phyloP scores from a whole-genome alignment of 148 eudicot genomes.

The Vaccinium myrtillus region DNA sequence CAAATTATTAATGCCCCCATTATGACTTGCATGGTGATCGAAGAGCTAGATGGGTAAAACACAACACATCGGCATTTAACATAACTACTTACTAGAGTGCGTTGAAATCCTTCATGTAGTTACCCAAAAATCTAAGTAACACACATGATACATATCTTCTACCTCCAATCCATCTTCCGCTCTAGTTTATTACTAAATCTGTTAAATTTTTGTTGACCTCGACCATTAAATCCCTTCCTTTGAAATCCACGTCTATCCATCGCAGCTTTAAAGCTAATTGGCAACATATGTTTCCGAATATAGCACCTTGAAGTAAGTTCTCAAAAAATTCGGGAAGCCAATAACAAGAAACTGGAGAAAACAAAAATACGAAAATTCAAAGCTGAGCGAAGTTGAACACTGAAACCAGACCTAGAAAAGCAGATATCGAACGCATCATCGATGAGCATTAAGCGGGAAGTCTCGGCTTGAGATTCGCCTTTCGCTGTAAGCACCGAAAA shows the following conservation, averaged over 20 bases:
- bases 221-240: no score
- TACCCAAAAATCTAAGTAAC: background rate
- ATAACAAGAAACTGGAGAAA: background rate
- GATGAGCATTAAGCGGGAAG: constrained; percentile 75
- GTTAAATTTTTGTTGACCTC: no score
- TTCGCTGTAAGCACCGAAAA: constrained; percentile 74
- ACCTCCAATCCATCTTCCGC: background rate
- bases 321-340: background rate
- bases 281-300: no score
- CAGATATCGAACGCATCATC: constrained; percentile 84
- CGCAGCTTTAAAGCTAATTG: no score
- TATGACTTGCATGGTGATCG: background rate
- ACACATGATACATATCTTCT: no score
- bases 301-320: no score
- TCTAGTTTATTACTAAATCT: no score
- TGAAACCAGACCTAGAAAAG: constrained; percentile 59
- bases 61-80: background rate
- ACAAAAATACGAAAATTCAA: background rate
- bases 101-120: background rate
- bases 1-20: background rate
- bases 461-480: constrained; percentile 90
- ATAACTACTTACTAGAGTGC: background rate
- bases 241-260: no score
- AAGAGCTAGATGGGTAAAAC: background rate
- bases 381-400: background rate